A percentile compares a stretch with the other conserved stretches of the same genome.
Conservation (phyloP, 2,329 filamentous ascomycete species). For the Fusarium musae region DNA sequence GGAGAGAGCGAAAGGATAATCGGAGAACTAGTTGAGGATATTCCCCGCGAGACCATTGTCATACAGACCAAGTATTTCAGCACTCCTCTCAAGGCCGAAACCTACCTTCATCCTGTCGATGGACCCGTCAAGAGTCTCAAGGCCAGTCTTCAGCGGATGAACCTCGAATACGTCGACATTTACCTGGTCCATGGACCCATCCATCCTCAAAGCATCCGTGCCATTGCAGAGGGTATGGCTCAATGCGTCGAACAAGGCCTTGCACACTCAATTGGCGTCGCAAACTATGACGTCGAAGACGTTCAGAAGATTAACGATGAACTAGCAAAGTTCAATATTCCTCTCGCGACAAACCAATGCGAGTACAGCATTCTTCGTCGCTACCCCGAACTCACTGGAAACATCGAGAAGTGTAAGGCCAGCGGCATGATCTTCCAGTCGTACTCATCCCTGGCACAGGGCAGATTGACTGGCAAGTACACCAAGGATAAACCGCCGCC, state of each 20-base stretch:
- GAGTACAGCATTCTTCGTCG: conserved; percentile 18
- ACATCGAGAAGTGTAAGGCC: conserved; percentile 5
- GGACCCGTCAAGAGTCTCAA: conserved; percentile 13
- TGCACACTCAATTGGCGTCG: background rate
- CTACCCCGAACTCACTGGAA: background rate
- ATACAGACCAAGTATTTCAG: conserved; percentile 21
- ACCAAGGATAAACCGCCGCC: background rate
- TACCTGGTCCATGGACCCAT: conserved; percentile 18
- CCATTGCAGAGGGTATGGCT: conserved; percentile 16
- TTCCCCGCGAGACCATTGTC: conserved; percentile 1
- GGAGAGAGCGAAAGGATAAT: conserved; percentile 18
- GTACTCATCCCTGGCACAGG: background rate
- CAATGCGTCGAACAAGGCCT: conserved; percentile 16
- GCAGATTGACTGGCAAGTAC: conserved; percentile 1
- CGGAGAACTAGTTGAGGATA: background rate
- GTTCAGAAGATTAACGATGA: conserved; percentile 6
- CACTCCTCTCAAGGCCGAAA: background rate
- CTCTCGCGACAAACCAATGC: conserved; percentile 17
- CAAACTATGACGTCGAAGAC: conserved; percentile 7
- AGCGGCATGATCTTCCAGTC: conserved; percentile 23
- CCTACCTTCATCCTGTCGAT: background rate
- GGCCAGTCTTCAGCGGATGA: background rate
- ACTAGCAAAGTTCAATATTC: conserved; percentile 21
- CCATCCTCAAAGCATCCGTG: background rate
- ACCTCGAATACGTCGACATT: conserved; percentile 17